Percentiles rank a stretch among this genome's conserved stretches.
These are phyloP conservation scores for Bryoerythrophyllum caledonicum DNA, from an alignment of 225 moss, liverwort and hornwort genomes.

Conservation along the genomic window DNA sequence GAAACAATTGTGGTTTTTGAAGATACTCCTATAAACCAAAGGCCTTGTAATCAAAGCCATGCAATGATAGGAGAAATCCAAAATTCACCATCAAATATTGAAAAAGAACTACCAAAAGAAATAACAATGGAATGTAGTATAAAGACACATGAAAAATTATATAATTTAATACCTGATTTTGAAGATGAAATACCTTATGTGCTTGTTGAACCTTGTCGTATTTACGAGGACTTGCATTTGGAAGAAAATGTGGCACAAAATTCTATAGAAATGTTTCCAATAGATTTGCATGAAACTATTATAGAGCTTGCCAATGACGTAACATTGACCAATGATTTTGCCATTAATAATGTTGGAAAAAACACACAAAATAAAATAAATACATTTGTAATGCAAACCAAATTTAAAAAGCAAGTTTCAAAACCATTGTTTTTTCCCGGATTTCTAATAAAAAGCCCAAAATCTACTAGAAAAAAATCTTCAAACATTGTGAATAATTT, in stretches of 20 bases:
- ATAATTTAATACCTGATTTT: constrained; percentile 5
- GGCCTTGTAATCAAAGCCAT: background rate
- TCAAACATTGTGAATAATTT: background rate
- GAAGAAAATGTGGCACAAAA: background rate
- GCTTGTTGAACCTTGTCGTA: constrained; percentile 19
- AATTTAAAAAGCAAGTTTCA: background rate
- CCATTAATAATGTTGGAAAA: background rate
- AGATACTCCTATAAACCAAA: background rate
- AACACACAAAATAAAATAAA: background rate
- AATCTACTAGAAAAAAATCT: background rate
- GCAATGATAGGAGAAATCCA: constrained; percentile 10
- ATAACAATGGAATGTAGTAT: background rate
- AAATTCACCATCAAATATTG: background rate
- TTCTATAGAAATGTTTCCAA: background rate
- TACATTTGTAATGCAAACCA: background rate
- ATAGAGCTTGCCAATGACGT: background rate
- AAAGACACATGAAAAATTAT: constrained; percentile 19
- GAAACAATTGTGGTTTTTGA: background rate
- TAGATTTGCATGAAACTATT: background rate
- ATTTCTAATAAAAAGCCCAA: constrained; percentile 29
- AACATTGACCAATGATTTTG: too few relatives aligned
- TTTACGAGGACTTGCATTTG: background rate
- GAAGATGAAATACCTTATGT: constrained; percentile 38
- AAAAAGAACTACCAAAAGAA: background rate
- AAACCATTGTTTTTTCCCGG: constrained; percentile 42